phyloP scores from a whole-genome alignment of 768 basidiomycete genomes.

The Lactarius psammicola region DNA sequence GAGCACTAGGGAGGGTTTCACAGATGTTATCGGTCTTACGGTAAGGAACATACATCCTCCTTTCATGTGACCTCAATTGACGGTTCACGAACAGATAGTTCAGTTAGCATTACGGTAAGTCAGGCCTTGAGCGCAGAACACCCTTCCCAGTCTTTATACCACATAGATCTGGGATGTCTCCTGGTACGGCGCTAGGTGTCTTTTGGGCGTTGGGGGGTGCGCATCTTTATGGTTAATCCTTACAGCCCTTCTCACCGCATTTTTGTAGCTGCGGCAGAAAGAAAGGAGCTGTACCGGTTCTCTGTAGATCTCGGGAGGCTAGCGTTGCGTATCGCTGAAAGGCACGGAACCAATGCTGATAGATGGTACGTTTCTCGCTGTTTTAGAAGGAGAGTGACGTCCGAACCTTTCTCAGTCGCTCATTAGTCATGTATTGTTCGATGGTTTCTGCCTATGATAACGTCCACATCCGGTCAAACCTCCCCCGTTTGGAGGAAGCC shows the following conservation, averaged over 20 bases:
- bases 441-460: slow-evolving; percentile 70
- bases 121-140: neutral
- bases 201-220: slow-evolving; percentile 68
- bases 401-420: slow-evolving; percentile 44
- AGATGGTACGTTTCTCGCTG: slow-evolving; percentile 50
- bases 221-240: slow-evolving; percentile 9
- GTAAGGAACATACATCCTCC: slow-evolving; percentile 36
- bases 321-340: slow-evolving; percentile 65
- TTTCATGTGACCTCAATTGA: neutral
- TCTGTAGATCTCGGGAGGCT: slow-evolving; percentile 65
- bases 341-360: slow-evolving; percentile 59
- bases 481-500: slow-evolving; percentile 59
- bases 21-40: slow-evolving; percentile 64
- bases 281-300: slow-evolving; percentile 62
- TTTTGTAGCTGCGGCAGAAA: slow-evolving; percentile 53
- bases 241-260: neutral
- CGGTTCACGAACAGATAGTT: slow-evolving; percentile 47
- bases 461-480: slow-evolving; percentile 59
- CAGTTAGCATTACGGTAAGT: slow-evolving; percentile 59
- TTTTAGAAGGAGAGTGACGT: neutral
- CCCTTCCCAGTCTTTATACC: neutral
- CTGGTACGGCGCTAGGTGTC: slow-evolving; percentile 68
- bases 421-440: slow-evolving; percentile 57
- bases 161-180: slow-evolving; percentile 60
- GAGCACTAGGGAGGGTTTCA: slow-evolving; percentile 55